Conservation (phyloP, 1,284 basidiomycete species). For the Ustilago xerochloae region DNA sequence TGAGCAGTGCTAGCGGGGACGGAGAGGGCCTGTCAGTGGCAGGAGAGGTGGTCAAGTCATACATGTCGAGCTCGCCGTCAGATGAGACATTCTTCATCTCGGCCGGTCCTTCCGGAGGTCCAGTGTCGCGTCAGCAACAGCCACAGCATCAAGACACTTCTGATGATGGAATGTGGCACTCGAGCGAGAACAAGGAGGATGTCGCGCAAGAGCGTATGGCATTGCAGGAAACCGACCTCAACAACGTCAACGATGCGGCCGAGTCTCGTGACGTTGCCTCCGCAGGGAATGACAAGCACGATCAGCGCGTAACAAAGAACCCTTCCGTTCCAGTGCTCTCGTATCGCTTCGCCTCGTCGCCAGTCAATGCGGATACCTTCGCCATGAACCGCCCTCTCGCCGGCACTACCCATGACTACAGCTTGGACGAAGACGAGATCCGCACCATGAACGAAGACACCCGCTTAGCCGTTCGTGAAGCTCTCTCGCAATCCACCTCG, state of each 20-base stretch:
- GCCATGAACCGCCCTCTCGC: slow-evolving; percentile 4
- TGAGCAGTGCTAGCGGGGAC: slow-evolving; percentile 21
- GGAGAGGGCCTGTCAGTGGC: slow-evolving; percentile 14
- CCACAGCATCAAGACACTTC: not conserved
- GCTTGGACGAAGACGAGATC: slow-evolving; percentile 38
- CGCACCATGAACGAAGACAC: slow-evolving; percentile 45
- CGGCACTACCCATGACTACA: slow-evolving; percentile 24
- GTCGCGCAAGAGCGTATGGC: not conserved
- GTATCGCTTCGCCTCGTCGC: slow-evolving; percentile 23
- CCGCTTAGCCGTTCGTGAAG: slow-evolving; percentile 39
- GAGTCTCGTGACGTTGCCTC: not conserved
- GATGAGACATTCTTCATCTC: slow-evolving; percentile 31
- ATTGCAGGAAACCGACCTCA: no score
- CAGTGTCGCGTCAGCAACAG: not conserved
- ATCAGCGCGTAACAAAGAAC: not conserved
- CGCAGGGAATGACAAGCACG: not conserved
- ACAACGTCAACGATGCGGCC: not conserved
- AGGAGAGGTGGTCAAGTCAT: slow-evolving; percentile 31
- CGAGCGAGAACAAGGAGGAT: not conserved
- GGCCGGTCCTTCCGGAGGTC: not conserved
- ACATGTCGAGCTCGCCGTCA: slow-evolving; percentile 21
- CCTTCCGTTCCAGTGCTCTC: slow-evolving; percentile 8
- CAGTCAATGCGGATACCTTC: slow-evolving; percentile 4
- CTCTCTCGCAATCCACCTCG: slow-evolving; percentile 34
- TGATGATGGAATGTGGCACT: not conserved